Conservation (phyloP, 225 moss, liverwort and hornwort species). For the Polytrichum formosum region DNA sequence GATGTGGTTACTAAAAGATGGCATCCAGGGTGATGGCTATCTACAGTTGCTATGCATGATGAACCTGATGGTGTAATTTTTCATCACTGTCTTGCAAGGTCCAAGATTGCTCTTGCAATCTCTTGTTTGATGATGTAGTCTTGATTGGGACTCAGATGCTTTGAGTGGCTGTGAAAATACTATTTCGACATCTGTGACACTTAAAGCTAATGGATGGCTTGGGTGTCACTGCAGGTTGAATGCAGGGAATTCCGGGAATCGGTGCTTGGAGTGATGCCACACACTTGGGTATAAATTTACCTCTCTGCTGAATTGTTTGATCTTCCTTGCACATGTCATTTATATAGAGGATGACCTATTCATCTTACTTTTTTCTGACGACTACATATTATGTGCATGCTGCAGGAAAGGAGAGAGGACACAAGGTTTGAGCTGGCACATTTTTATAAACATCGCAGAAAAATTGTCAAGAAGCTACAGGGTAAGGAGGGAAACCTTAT, state of each 20-base stretch:
- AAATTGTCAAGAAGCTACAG: slow-evolving; percentile 57
- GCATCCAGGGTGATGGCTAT: too few relatives aligned
- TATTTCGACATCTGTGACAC: too few relatives aligned
- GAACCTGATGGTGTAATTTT: too few relatives aligned
- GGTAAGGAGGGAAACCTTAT: slow-evolving; percentile 37
- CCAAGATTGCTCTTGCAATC: too few relatives aligned
- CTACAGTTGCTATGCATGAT: too few relatives aligned
- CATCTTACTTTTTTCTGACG: neutral
- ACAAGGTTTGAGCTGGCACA: slow-evolving; percentile 83
- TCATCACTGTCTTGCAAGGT: too few relatives aligned
- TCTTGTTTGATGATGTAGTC: too few relatives aligned
- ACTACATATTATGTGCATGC: neutral
- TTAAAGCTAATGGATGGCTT: slow-evolving; percentile 8
- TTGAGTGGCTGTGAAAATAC: too few relatives aligned
- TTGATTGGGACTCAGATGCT: too few relatives aligned
- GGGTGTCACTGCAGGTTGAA: slow-evolving; percentile 55
- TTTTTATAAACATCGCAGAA: slow-evolving; percentile 81
- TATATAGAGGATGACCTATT: too few relatives aligned
- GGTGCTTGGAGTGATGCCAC: slow-evolving; percentile 82
- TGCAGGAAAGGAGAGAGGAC: slow-evolving; percentile 80
- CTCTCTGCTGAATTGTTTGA: neutral
- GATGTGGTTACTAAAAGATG: too few relatives aligned
- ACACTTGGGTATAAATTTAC: slow-evolving; percentile 71
- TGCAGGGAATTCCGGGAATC: slow-evolving; percentile 92
- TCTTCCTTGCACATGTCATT: too few relatives aligned